Percentiles rank a stretch among this genome's conserved stretches.
Evolutionary conservation across 2,329 filamentous ascomycete genomes (phyloP).

Genomic region (Drechslerella stenobrocha): DNA sequence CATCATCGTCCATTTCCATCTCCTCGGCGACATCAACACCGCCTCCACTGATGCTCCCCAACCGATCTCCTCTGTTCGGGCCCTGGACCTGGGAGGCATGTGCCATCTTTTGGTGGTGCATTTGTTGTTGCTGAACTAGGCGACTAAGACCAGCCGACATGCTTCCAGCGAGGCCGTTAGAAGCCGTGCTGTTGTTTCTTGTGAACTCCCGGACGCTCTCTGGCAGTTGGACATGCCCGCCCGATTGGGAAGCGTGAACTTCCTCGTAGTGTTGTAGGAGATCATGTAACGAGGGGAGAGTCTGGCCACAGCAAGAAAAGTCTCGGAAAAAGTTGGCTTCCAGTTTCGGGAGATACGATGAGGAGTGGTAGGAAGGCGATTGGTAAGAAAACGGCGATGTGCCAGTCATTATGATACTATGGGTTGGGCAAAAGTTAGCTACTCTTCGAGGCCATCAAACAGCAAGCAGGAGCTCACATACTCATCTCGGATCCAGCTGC

Average conservation of each 20-base stretch:
- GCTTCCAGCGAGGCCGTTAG: constrained; percentile 57
- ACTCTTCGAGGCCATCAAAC: not conserved
- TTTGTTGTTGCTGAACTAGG: constrained; percentile 56
- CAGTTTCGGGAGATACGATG: constrained; percentile 91
- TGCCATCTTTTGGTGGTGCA: constrained; percentile 52
- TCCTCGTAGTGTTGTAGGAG: constrained; percentile 96
- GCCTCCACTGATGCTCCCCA: constrained; percentile 59
- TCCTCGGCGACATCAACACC: constrained; percentile 80
- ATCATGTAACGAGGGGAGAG: constrained; percentile 87
- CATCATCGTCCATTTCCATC: constrained; percentile 90
- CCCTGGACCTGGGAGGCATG: constrained; percentile 44
- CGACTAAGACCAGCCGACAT: constrained; percentile 57
- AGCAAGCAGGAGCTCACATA: constrained; percentile 62
- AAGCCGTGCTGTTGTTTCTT: constrained; percentile 59
- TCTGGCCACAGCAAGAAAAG: constrained; percentile 91
- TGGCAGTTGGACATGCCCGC: constrained; percentile 45
- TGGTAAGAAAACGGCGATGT: constrained; percentile 90
- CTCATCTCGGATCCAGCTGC: constrained; percentile 97
- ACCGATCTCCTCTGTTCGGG: constrained; percentile 47
- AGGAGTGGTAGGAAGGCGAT: constrained; percentile 95
- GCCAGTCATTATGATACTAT: constrained; percentile 89
- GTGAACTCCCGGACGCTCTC: constrained; percentile 51
- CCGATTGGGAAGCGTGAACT: constrained; percentile 74
- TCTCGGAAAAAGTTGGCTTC: constrained; percentile 98
- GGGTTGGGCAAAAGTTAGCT: constrained; percentile 45